Conservation (phyloP, 2,329 filamentous ascomycete genomes). For the Blastomyces gilchristii region DNA sequence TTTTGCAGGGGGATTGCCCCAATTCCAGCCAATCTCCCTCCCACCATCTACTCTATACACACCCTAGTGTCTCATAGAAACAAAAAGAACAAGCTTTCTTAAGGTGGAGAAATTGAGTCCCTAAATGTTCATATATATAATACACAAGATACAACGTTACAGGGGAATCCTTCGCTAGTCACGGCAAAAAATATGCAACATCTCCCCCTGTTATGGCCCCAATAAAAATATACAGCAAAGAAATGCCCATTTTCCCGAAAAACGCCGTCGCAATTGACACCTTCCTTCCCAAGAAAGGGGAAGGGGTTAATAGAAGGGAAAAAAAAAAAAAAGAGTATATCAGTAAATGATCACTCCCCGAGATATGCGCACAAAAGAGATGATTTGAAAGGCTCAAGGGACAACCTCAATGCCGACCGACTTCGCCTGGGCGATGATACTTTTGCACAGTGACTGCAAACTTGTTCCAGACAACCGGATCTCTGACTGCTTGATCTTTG, state of each 20-base stretch:
- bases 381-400: constrained; percentile 35
- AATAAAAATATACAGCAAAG: constrained; percentile 1
- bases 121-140: background rate
- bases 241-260: background rate
- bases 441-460: constrained; percentile 61
- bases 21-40: too few relatives aligned
- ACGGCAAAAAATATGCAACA: background rate
- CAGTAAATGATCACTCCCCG: background rate
- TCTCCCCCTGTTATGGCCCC: background rate
- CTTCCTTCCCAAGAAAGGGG: background rate
- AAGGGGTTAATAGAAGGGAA: background rate
- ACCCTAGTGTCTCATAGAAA: background rate
- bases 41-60: too few relatives aligned
- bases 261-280: constrained; percentile 2
- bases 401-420: constrained; percentile 64
- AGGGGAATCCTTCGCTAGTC: background rate
- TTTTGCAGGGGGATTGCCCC: too few relatives aligned
- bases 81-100: background rate
- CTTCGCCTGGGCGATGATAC: constrained; percentile 64
- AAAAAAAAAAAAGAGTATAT: background rate
- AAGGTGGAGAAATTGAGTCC: background rate
- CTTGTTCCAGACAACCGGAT: constrained; percentile 60
- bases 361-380: background rate
- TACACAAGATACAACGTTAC: background rate
- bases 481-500: constrained; percentile 84